Evolutionary conservation across 176 grass and related monocot genomes (phyloP), one percentile per base, ranked within the genome.

Genomic region (Urochloa ruziziensis): DNA sequence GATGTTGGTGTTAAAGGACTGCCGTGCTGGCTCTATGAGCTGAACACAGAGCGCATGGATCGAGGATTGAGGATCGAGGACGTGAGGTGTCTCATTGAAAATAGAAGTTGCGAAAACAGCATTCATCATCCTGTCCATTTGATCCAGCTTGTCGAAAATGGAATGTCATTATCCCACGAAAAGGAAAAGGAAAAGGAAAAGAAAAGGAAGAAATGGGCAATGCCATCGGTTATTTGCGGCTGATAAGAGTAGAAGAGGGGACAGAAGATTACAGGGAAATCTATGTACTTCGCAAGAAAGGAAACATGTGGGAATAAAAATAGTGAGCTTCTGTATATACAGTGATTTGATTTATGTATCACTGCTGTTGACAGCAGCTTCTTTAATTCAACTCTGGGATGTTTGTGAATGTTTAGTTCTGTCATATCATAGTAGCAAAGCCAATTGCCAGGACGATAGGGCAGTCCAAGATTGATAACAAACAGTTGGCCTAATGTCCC

Each of bases 311-410:
- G 46, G 61, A 91, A 84, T 87, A 74, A 80, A 79, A 69, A 33
- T 78, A 19, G 80, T 46, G 84, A 80, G 44, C 60, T 61, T 83
- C 34, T 91, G 89, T 91, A 91, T 33, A 87, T 90, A 88, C 18
- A 79, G 40, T 75, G 48, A 79, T 80, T 80, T 83, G 56, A 43
- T 78, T 59, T 83, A 67, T 79, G 52, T 87, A 74, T 52, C 53
- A 46, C 73, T 79, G 80, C 58, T 67, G 30, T 23, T 18, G 65
- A 60, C 49, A 60, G 79, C 66, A 32, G 66, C 49, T 65, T 71
- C 46, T 78, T 82, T 73, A 54, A 70, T 69, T 70, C 42, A 62
- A 42, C 23, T 70, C 15, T 85, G 58, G 78, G 34, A 62, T 21
- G 73, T 36, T 10, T 19, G 30, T 23, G 53, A 36, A 63, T 21